Conservation (phyloP, 345 rosid genomes). For the Gynandropsis gynandra region DNA sequence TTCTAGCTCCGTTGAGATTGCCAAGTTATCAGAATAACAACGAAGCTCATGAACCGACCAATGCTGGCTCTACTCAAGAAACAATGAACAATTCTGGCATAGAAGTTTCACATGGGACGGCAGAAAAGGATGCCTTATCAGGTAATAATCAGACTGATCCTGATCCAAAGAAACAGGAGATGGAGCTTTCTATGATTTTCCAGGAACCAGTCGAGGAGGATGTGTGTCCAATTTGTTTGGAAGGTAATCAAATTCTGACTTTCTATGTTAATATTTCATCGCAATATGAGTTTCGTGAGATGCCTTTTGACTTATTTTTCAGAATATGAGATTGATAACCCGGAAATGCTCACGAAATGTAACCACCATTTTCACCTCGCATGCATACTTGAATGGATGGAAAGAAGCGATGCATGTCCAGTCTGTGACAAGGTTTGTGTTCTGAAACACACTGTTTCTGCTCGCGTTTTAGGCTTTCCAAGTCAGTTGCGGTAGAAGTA, state of each 20-base stretch:
- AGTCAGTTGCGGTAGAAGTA: background rate
- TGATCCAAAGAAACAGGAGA: constrained; percentile 32
- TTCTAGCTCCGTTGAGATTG: constrained; percentile 38
- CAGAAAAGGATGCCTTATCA: constrained; percentile 41
- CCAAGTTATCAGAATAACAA: constrained; percentile 37
- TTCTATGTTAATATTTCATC: background rate
- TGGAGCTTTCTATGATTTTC: background rate
- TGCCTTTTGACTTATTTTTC: constrained; percentile 17
- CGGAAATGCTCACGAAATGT: constrained; percentile 66
- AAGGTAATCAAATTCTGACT: constrained; percentile 40
- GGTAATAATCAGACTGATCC: constrained; percentile 33
- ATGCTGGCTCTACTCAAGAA: constrained; percentile 39
- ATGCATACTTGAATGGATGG: constrained; percentile 94
- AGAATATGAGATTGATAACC: constrained; percentile 82
- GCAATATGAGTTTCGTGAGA: background rate
- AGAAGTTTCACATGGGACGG: constrained; percentile 34
- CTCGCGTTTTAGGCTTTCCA: background rate
- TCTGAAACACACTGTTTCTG: background rate
- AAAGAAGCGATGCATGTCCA: constrained; percentile 89
- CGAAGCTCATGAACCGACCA: constrained; percentile 29
- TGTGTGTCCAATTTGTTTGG: constrained; percentile 83
- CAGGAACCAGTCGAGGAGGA: constrained; percentile 55
- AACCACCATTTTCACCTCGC: constrained; percentile 85
- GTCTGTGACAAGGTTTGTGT: constrained; percentile 77
- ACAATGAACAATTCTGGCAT: constrained; percentile 32